Percentiles rank a stretch among this genome's conserved stretches.
These are phyloP conservation scores for Zygotorulaspora florentina DNA, from an alignment of 805 yeast genomes.

Conservation along the genomic window DNA sequence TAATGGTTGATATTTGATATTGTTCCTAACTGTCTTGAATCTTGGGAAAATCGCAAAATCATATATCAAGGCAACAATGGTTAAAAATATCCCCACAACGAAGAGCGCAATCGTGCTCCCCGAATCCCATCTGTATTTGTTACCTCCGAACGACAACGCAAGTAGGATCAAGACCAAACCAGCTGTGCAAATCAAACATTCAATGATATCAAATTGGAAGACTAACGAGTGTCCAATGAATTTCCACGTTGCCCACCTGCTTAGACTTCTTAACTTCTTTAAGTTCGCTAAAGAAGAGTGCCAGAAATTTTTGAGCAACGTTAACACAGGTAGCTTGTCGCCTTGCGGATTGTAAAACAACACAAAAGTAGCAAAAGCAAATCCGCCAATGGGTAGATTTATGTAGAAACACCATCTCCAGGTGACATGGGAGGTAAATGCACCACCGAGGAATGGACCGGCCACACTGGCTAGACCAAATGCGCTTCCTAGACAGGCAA, in stretches of 20 bases:
- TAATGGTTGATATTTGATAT: constrained; percentile 17
- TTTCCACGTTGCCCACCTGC: constrained; percentile 5
- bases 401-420: constrained; percentile 80
- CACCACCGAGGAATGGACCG: constrained; percentile 69
- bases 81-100: constrained; percentile 40
- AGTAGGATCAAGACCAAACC: constrained; percentile 23
- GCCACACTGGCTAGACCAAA: constrained; percentile 49
- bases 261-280: not conserved
- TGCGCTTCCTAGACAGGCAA: constrained; percentile 25
- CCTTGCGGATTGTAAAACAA: constrained; percentile 20
- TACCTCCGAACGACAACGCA: constrained; percentile 46
- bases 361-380: constrained; percentile 20
- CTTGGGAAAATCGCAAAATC: constrained; percentile 35
- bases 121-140: constrained; percentile 52
- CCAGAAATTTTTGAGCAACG: not conserved
- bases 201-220: constrained; percentile 24
- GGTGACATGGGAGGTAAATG: constrained; percentile 50
- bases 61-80: constrained; percentile 43
- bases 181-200: constrained; percentile 20
- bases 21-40: constrained; percentile 8
- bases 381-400: constrained; percentile 63
- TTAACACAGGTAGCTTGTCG: not conserved
- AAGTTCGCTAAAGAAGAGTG: not conserved
- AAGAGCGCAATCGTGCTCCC: constrained; percentile 40
- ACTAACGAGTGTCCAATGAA: constrained; percentile 6